Conservation (phyloP, 164 flowering plant genomes). For the Aristolochia californica region DNA sequence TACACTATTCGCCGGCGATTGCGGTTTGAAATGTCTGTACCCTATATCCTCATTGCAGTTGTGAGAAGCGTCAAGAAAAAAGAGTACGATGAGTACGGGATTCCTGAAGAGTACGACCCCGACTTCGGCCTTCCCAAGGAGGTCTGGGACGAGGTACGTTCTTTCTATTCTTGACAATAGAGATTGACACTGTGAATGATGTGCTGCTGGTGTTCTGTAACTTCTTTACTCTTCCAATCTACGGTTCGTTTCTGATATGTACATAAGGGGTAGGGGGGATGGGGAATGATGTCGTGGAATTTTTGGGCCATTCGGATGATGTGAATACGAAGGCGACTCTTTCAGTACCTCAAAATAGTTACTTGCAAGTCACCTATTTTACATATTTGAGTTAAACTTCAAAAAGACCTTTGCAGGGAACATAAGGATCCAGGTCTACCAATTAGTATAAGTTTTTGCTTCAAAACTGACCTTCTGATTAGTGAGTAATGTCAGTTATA, state of each 20-base stretch:
- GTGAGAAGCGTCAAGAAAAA: conserved; percentile 1
- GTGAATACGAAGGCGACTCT: background rate
- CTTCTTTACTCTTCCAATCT: background rate
- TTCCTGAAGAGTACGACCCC: conserved; percentile 10
- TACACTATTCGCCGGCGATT: background rate
- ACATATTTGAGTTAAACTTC: too few relatives aligned
- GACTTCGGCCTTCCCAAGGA: conserved; percentile 6
- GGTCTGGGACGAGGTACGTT: conserved; percentile 10
- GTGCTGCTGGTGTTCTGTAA: background rate
- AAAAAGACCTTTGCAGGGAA: too few relatives aligned
- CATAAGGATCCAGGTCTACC: too few relatives aligned
- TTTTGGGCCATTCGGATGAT: background rate
- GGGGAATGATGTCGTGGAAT: background rate
- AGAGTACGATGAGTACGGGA: conserved; percentile 8
- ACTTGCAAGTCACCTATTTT: too few relatives aligned
- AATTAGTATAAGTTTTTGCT: too few relatives aligned
- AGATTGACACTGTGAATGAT: too few relatives aligned
- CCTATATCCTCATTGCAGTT: background rate
- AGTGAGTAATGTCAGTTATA: too few relatives aligned
- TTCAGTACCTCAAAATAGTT: too few relatives aligned
- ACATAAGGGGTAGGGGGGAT: background rate
- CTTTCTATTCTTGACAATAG: too few relatives aligned
- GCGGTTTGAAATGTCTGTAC: background rate
- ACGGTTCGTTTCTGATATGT: background rate
- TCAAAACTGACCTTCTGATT: too few relatives aligned